Evolutionary conservation across 2,329 filamentous ascomycete species (phyloP).

Genomic region (Talaromyces sp.): DNA sequence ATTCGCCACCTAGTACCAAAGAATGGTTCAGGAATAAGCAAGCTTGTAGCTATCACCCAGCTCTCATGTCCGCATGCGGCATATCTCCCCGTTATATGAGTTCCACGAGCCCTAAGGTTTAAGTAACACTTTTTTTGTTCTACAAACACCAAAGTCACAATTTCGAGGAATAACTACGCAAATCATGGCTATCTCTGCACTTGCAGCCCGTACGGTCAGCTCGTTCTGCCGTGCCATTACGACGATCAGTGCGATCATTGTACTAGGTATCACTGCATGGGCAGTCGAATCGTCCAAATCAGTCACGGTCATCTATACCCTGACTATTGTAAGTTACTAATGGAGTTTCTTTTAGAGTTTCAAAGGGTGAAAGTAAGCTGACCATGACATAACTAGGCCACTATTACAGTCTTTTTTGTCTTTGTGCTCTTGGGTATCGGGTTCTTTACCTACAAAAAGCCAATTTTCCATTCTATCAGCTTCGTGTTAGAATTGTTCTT

Average conservation of each 20-base stretch:
- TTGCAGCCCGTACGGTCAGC: background rate
- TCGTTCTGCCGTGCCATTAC: constrained; percentile 14
- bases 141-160: background rate
- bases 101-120: too few relatives aligned
- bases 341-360: background rate
- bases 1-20: background rate
- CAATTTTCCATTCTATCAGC: constrained; percentile 6
- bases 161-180: background rate
- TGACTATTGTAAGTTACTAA: constrained; percentile 18
- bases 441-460: background rate
- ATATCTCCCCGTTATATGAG: background rate
- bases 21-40: background rate
- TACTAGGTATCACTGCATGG: constrained; percentile 24
- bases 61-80: background rate
- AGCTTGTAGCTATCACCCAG: background rate
- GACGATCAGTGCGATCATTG: constrained; percentile 20
- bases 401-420: background rate
- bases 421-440: background rate
- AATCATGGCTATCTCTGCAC: constrained; percentile 3
- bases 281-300: constrained; percentile 20
- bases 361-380: background rate
- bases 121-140: background rate
- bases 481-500: background rate
- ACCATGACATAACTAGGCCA: background rate
- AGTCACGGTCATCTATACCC: constrained; percentile 21